Base-by-base conservation (phyloP, 164 flowering plant species). In the Chimonanthus praecox region DNA sequence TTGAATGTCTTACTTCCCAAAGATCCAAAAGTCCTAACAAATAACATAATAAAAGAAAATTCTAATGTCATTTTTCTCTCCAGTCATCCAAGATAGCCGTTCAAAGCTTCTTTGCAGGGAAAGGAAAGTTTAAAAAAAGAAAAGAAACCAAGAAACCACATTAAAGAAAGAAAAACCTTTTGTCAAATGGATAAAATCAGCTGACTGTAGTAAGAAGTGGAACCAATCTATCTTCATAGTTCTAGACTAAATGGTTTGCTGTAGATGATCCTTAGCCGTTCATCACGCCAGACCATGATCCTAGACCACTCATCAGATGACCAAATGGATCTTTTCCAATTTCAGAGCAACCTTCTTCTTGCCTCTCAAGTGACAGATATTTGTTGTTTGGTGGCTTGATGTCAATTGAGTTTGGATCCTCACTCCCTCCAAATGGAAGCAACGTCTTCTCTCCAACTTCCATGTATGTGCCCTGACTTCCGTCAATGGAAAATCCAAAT, bases 351-450 rank as follows among this genome's bases (percentile, higher is more conserved):
- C 85, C 83, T 54, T 90, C 89, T 60, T 88, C 89, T 71, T 88
- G 90, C 92, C 92, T 88, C 6, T 87, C 90, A 64, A 87, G 82
- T 18, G 92, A 80, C 80, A 90, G 72, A 7, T 88, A 75, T 80
- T 82, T 85, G 20, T 83, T 69, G 71, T 78, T 85, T 65, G 92
- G 90, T 65, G 92, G 90, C 82, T 90, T 90, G 79, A 74, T 51
- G 47, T 80, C 82, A 47, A 71, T 18, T 49, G 49, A 78, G 72
- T 77, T 72, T 48, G 46, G 71, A 20, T 76, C 74, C 48, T 74
- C 70, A 69, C 21, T 58, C 48, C 49, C 64, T 62, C 70, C 83
- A 73, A 74, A 83, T 62, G 83, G 85, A 20, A 77, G 72, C 82
- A 77, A 68, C 18, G 76, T 33, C 69, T 77, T 80, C 62, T 82